A percentile compares a stretch with the other conserved stretches of the same genome.
Evolutionary conservation across 2,329 filamentous ascomycete genomes (phyloP).

Genomic region (Chalara sp.): DNA sequence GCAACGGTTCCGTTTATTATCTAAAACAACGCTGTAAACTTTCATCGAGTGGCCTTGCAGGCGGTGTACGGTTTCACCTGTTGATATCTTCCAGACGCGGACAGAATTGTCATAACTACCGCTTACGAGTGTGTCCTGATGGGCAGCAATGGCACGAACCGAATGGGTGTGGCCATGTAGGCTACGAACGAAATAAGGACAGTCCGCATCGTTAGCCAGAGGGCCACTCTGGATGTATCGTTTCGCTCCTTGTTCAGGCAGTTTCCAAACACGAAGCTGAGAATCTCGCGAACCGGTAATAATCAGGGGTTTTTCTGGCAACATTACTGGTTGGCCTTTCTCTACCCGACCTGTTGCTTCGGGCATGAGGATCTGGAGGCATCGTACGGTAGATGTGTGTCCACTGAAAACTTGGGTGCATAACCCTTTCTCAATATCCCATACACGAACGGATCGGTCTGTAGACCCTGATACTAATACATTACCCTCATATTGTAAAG

Average conservation of each 20-base stretch:
- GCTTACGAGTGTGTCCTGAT: conserved; percentile 93
- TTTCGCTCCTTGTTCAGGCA: conserved; percentile 73
- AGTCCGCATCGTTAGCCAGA: conserved; percentile 68
- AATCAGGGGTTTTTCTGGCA: conserved; percentile 90
- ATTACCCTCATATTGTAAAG: conserved; percentile 92
- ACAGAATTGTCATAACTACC: conserved; percentile 96
- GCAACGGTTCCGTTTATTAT: conserved; percentile 85
- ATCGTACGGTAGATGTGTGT: conserved; percentile 94
- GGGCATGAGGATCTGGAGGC: conserved; percentile 88
- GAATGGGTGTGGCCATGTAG: conserved; percentile 85
- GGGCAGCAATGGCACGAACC: conserved; percentile 89
- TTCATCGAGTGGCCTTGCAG: conserved; percentile 85
- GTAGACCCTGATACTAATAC: conserved; percentile 93
- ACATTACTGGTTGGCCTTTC: conserved; percentile 73
- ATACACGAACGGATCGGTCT: conserved; percentile 95
- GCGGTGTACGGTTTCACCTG: conserved; percentile 78
- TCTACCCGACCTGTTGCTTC: conserved; percentile 65
- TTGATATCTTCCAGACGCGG: conserved; percentile 95
- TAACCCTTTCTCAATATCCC: conserved; percentile 90
- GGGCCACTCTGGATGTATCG: conserved; percentile 74
- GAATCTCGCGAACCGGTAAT: conserved; percentile 97
- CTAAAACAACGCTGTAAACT: conserved; percentile 94
- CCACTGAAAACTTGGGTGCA: conserved; percentile 97
- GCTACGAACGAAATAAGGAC: conserved; percentile 89
- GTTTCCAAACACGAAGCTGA: conserved; percentile 86